Evolutionary conservation across 208 protist genomes (phyloP).

Genomic region (Phytomonas francai): DNA sequence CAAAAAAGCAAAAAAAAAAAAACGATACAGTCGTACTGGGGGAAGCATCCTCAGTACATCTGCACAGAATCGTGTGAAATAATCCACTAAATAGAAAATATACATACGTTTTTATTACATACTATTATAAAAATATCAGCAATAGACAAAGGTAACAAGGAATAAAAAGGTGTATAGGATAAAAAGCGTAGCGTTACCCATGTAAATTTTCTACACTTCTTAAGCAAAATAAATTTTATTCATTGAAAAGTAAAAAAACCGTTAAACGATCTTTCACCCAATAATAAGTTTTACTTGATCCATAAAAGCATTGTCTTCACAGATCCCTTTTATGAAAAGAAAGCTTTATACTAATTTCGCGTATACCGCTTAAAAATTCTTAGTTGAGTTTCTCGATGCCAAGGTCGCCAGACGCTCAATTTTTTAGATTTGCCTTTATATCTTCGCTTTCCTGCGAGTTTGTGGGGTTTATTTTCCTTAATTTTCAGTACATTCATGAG

Average conservation of each 20-base stretch:
- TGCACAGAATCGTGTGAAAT: not conserved
- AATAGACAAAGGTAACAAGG: not conserved
- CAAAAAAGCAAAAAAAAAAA: slow-evolving; percentile 7
- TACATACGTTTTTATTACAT: not conserved
- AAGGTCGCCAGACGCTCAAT: too few species aligned
- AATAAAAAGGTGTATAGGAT: not conserved
- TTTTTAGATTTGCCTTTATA: too few species aligned
- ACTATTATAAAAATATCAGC: not conserved
- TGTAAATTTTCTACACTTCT: not conserved
- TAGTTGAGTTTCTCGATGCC: too few species aligned
- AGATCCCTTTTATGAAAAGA: too few species aligned
- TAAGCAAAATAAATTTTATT: slow-evolving; percentile 4
- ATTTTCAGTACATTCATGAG: not conserved
- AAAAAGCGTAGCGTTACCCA: not conserved
- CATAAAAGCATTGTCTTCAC: too few species aligned
- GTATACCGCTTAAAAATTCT: too few species aligned
- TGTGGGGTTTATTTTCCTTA: not conserved
- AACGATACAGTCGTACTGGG: not conserved
- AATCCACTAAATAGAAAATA: not conserved
- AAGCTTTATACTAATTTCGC: too few species aligned
- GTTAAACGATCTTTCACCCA: slow-evolving; percentile 3
- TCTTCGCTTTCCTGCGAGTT: too few species aligned
- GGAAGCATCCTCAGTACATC: not conserved
- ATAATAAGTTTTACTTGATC: too few species aligned
- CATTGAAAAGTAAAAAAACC: slow-evolving; percentile 6